Conservation (phyloP, 2,329 filamentous ascomycete genomes). For the Berkeleyomyces basicola region DNA sequence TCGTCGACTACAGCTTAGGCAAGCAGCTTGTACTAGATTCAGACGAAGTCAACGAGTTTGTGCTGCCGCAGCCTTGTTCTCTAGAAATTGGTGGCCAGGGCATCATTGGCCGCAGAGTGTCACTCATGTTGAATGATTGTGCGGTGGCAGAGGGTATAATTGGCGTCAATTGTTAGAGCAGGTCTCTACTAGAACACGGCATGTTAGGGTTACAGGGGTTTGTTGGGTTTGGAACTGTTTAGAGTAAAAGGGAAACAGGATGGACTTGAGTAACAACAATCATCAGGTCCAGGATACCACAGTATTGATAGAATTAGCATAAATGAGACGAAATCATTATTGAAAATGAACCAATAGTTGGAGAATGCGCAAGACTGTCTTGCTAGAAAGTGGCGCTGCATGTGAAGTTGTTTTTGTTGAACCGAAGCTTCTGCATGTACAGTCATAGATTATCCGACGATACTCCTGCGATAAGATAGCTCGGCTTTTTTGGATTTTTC, state of each 20-base stretch:
- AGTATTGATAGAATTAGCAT: neutral
- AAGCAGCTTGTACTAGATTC: neutral
- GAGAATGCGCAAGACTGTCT: no score
- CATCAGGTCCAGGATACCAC: neutral
- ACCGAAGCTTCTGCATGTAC: neutral
- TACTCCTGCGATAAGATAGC: constrained; percentile 3
- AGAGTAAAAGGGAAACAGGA: neutral
- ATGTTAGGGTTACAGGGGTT: neutral
- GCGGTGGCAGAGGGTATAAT: constrained; percentile 32
- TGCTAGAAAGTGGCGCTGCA: no score
- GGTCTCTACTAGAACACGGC: neutral
- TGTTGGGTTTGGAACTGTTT: neutral
- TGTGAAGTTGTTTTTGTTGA: no score
- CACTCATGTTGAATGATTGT: constrained; percentile 20
- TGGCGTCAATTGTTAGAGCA: constrained; percentile 25
- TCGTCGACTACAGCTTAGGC: constrained; percentile 2
- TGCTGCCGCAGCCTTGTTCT: constrained; percentile 24
- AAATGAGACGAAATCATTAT: neutral
- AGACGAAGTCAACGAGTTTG: constrained; percentile 1
- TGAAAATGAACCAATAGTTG: no score
- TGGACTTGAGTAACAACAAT: neutral
- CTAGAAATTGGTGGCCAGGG: constrained; percentile 29
- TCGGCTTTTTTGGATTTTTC: constrained; percentile 4
- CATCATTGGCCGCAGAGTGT: constrained; percentile 33
- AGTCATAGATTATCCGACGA: neutral